Evolutionary conservation across 2,329 filamentous ascomycete genomes (phyloP).

Genomic region (Akanthomyces dipterigenus): DNA sequence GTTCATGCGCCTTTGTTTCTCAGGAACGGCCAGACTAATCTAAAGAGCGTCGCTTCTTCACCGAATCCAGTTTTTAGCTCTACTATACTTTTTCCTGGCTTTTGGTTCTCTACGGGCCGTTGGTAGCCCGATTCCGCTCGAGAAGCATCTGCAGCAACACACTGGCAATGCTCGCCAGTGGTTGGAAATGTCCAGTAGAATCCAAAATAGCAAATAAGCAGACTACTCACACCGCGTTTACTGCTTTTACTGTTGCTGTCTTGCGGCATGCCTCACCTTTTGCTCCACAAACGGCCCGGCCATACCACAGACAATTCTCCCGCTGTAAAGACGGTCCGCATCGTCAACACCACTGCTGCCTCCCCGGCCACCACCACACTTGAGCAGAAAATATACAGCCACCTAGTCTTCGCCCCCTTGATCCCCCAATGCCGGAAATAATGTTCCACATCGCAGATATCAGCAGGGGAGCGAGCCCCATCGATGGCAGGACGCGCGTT

Average conservation of each 20-base stretch:
- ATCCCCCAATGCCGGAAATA: not conserved
- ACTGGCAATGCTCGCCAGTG: not conserved
- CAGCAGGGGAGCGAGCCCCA: not conserved
- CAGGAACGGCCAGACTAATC: not conserved
- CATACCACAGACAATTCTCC: not conserved
- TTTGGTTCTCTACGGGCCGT: not conserved
- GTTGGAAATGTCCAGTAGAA: not conserved
- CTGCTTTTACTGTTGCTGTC: not conserved
- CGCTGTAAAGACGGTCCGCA: not conserved
- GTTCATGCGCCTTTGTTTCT: not conserved
- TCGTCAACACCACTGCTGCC: no score
- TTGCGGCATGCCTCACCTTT: not conserved
- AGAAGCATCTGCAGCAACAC: no score
- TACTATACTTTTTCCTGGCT: not conserved
- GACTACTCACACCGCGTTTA: not conserved
- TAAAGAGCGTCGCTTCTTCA: not conserved
- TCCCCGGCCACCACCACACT: not conserved
- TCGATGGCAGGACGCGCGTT: slow-evolving; percentile 2
- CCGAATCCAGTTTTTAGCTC: no score
- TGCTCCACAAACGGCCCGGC: not conserved
- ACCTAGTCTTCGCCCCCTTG: not conserved
- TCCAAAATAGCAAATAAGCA: not conserved
- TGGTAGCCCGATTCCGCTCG: no score
- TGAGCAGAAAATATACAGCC: not conserved
- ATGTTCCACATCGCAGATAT: not conserved